Conservation (phyloP, 352 stramenopile genomes). For the Phytopythium vexans region DNA sequence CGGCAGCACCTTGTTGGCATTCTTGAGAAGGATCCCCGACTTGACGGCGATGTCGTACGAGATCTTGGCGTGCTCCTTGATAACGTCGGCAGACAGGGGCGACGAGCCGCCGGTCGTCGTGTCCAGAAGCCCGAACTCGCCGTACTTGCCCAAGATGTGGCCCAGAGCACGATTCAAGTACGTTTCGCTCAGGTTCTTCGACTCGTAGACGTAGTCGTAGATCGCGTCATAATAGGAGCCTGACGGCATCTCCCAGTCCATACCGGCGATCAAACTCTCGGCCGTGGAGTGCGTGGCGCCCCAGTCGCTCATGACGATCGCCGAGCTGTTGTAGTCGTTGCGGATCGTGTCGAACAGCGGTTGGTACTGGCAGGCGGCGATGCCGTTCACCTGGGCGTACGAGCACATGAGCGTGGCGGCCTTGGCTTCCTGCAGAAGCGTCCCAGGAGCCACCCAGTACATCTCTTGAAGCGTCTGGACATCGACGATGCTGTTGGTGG, state of each 20-base stretch:
- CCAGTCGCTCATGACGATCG: constrained; percentile 30
- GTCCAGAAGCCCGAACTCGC: constrained; percentile 23
- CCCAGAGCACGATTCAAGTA: constrained; percentile 24
- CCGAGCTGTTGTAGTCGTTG: constrained; percentile 27
- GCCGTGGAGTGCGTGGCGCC: constrained; percentile 20
- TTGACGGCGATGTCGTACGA: constrained; percentile 32
- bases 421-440: constrained; percentile 25
- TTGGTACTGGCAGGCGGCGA: constrained; percentile 24
- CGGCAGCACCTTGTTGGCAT: constrained; percentile 18
- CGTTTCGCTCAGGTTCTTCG: constrained; percentile 27
- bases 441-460: constrained; percentile 23
- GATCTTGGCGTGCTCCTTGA: constrained; percentile 19
- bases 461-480: constrained; percentile 23
- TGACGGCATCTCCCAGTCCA: constrained; percentile 27
- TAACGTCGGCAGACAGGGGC: constrained; percentile 16
- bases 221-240: constrained; percentile 27
- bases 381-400: constrained; percentile 26
- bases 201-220: constrained; percentile 32
- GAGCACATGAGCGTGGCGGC: constrained; percentile 32
- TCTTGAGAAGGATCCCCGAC: constrained; percentile 29
- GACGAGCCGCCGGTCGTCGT: constrained; percentile 21
- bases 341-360: constrained; percentile 27
- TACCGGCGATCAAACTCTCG: constrained; percentile 24
- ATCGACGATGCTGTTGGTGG: constrained; percentile 23
- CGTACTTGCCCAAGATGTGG: constrained; percentile 29